phyloP scores from a whole-genome alignment of 1,284 basidiomycete genomes.

The Meira nashicola region DNA sequence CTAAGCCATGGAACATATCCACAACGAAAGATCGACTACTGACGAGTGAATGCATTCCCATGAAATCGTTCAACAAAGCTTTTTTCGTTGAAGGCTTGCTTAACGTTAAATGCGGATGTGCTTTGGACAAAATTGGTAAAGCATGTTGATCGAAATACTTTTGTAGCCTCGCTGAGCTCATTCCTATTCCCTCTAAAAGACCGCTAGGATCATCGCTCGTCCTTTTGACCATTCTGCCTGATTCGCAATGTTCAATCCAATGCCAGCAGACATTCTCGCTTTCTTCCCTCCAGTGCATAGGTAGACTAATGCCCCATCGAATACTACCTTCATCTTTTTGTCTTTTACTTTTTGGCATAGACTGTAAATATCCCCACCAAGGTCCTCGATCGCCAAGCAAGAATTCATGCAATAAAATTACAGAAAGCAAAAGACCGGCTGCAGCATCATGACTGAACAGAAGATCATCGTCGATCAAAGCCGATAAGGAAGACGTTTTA shows the following conservation, averaged over 20 bases:
- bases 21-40: constrained; percentile 43
- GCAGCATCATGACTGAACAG: constrained; percentile 2
- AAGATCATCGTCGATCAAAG: neutral
- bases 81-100: neutral
- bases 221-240: constrained; percentile 7
- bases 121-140: neutral
- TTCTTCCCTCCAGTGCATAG: neutral
- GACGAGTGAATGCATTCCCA: constrained; percentile 30
- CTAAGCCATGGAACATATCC: constrained; percentile 35
- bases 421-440: constrained; percentile 6
- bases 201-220: neutral
- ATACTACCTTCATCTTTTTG: no score
- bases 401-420: constrained; percentile 10
- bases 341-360: neutral
- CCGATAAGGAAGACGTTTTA: neutral
- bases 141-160: neutral
- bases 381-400: constrained; percentile 2
- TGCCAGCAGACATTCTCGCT: neutral
- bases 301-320: constrained; percentile 9
- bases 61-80: constrained; percentile 1
- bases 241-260: constrained; percentile 1
- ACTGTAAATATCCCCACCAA: constrained; percentile 11
- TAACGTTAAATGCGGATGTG: neutral
- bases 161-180: constrained; percentile 3
- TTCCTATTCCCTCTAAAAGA: constrained; percentile 6